Conservation (phyloP, 441 rosid genomes). For the Pelargonium cotyledonis region DNA sequence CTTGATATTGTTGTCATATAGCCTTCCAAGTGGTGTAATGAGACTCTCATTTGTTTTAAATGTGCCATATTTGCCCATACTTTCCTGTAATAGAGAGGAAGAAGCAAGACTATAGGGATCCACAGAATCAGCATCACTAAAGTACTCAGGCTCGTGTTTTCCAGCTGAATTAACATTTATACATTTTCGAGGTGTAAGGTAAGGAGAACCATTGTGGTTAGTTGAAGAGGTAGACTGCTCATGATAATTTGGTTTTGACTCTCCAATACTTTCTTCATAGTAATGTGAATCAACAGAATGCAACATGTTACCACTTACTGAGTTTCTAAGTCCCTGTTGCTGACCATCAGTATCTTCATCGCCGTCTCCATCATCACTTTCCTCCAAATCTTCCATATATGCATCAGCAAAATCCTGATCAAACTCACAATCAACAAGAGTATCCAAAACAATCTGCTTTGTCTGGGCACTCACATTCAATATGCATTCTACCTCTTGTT, state of each 20-base stretch:
- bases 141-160: slow-evolving; percentile 20
- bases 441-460: slow-evolving; percentile 56
- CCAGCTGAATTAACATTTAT: slow-evolving; percentile 18
- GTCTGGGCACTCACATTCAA: slow-evolving; percentile 60
- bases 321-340: slow-evolving; percentile 20
- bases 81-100: slow-evolving; percentile 25
- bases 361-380: slow-evolving; percentile 41
- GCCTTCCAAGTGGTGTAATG: slow-evolving; percentile 12
- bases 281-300: slow-evolving; percentile 30
- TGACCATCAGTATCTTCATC: slow-evolving; percentile 17
- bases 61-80: slow-evolving; percentile 14
- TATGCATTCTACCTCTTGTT: slow-evolving; percentile 61
- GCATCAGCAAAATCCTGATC: slow-evolving; percentile 62
- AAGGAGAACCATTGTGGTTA: slow-evolving; percentile 18
- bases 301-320: slow-evolving; percentile 18
- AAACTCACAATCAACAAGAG: slow-evolving; percentile 42
- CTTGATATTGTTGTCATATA: slow-evolving; percentile 12
- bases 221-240: slow-evolving; percentile 12
- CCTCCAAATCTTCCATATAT: slow-evolving; percentile 65
- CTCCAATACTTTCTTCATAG: slow-evolving; percentile 53
- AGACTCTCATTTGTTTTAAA: slow-evolving; percentile 16
- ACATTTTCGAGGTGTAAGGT: slow-evolving; percentile 15
- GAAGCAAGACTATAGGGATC: slow-evolving; percentile 23
- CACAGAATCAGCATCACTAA: slow-evolving; percentile 19
- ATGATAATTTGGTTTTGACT: slow-evolving; percentile 29